Evolutionary conservation across 2,329 filamentous ascomycete species (phyloP).

Genomic region (Clarireedia monteithiana): DNA sequence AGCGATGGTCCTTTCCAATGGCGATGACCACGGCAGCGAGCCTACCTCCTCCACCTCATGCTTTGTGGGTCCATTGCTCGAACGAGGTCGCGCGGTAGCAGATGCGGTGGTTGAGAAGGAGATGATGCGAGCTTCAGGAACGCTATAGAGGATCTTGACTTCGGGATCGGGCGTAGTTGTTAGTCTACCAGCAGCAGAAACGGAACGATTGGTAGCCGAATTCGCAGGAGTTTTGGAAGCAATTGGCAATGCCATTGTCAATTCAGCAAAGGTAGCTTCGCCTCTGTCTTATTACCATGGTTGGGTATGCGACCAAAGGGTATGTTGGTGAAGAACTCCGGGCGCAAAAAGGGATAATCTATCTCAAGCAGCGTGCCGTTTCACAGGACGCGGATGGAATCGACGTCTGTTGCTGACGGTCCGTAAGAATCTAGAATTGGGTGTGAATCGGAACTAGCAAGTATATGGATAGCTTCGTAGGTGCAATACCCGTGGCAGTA

Average conservation of each 20-base stretch:
- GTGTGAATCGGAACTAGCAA: neutral
- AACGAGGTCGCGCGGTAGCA: slow-evolving; percentile 12
- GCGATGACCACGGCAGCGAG: slow-evolving; percentile 64
- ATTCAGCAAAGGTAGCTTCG: neutral
- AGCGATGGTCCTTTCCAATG: slow-evolving; percentile 75
- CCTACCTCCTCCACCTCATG: slow-evolving; percentile 40
- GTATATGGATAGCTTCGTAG: too few relatives aligned
- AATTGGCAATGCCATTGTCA: slow-evolving; percentile 14
- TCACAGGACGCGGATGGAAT: too few relatives aligned
- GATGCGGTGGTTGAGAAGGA: slow-evolving; percentile 41
- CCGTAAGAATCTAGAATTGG: neutral
- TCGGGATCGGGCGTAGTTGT: slow-evolving; percentile 22
- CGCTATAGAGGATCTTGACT: slow-evolving; percentile 27
- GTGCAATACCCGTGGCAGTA: too few relatives aligned
- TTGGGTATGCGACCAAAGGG: neutral
- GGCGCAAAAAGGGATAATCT: too few relatives aligned
- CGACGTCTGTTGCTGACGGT: too few relatives aligned
- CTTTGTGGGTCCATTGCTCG: slow-evolving; percentile 26
- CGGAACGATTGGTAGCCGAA: slow-evolving; percentile 17
- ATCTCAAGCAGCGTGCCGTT: too few relatives aligned
- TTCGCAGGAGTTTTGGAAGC: slow-evolving; percentile 13
- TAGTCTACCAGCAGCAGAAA: slow-evolving; percentile 10
- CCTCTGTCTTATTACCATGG: slow-evolving; percentile 8
- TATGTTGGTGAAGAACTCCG: too few relatives aligned
- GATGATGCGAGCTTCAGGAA: slow-evolving; percentile 34